Evolutionary conservation across 441 rosid genomes (phyloP).

Genomic region (Syzygium malaccense): DNA sequence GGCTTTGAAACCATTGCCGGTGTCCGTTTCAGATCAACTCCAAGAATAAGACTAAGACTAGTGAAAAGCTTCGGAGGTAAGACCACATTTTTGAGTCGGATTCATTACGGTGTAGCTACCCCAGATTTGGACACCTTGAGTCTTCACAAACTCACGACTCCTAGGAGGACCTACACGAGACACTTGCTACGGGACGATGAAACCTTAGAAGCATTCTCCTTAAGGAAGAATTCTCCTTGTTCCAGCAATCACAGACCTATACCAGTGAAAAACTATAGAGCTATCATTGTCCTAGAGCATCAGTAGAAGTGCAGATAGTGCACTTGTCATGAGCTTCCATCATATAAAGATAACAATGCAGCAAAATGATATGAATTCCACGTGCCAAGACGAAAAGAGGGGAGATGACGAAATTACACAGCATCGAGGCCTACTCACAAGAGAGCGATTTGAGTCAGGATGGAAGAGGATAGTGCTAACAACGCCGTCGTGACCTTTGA

Average conservation of each 20-base stretch:
- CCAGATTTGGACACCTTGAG: background rate
- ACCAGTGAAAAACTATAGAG: background rate
- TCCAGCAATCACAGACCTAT: background rate
- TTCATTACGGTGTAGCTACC: background rate
- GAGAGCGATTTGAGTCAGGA: constrained; percentile 50
- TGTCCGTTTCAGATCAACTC: background rate
- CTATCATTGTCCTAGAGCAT: background rate
- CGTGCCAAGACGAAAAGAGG: background rate
- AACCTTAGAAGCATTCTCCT: background rate
- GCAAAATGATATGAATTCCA: background rate
- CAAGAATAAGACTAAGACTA: background rate
- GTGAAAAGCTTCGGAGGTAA: background rate
- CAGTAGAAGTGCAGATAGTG: background rate
- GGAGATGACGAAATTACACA: background rate
- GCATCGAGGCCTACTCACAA: constrained; percentile 46
- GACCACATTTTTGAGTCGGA: background rate
- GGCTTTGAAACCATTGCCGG: background rate
- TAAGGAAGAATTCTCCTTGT: background rate
- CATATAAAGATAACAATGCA: background rate
- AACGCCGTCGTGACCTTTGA: constrained; percentile 91
- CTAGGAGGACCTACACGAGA: background rate
- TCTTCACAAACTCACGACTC: background rate
- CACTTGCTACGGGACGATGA: background rate
- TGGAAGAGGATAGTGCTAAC: constrained; percentile 73
- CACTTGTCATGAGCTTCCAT: background rate